Evolutionary conservation across 1,284 basidiomycete genomes (phyloP).

Genomic region (Boletus albobrunnescens): DNA sequence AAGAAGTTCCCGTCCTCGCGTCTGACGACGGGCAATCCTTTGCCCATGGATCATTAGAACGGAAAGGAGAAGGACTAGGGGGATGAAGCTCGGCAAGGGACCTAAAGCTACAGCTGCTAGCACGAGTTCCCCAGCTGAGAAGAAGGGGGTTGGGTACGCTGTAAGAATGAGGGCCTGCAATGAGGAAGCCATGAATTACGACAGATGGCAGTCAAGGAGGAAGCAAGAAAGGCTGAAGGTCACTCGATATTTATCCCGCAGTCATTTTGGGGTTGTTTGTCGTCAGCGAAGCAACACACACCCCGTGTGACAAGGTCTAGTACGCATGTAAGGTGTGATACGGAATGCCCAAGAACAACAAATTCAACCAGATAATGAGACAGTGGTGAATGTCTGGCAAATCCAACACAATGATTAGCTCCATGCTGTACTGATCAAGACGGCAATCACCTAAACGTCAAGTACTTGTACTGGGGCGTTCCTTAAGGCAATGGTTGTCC

Average conservation of each 20-base stretch:
- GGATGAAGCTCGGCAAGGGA: conserved; percentile 48
- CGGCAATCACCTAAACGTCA: conserved; percentile 13
- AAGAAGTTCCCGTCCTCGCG: conserved; percentile 32
- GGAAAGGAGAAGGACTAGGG: conserved; percentile 46
- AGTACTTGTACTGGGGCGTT: neutral
- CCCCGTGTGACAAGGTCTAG: conserved; percentile 1
- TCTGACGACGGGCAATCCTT: conserved; percentile 38
- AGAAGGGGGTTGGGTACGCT: conserved; percentile 29
- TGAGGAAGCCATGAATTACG: conserved; percentile 21
- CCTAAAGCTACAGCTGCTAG: conserved; percentile 46
- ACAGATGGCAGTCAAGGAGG: conserved; percentile 5
- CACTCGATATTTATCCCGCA: conserved; percentile 17
- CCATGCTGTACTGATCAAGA: neutral
- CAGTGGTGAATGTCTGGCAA: neutral
- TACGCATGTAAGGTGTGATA: neutral
- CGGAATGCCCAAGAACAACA: neutral
- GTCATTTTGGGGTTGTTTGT: conserved; percentile 27
- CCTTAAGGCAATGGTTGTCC: conserved; percentile 7
- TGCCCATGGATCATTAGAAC: conserved; percentile 48
- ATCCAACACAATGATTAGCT: conserved; percentile 6
- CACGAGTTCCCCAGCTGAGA: conserved; percentile 35
- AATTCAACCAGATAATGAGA: too few species aligned
- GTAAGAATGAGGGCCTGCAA: conserved; percentile 28
- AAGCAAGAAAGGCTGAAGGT: neutral
- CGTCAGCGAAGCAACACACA: conserved; percentile 8